These are phyloP conservation scores for Botryosphaeria dothidea DNA, from an alignment of 2,329 filamentous ascomycete genomes.

Conservation along the genomic window DNA sequence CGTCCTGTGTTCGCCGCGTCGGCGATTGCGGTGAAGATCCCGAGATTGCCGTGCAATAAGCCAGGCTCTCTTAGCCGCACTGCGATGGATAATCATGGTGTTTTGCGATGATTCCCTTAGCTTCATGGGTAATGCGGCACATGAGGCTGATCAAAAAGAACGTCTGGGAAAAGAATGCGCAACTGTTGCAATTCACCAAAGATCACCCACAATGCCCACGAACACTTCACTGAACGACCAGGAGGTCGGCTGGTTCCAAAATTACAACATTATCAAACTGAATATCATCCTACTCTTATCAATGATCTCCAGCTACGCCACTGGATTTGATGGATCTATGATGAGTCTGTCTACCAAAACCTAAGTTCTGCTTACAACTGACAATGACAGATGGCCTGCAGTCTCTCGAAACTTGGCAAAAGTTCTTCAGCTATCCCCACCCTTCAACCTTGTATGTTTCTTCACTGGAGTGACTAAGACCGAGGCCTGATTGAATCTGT, in stretches of 20 bases:
- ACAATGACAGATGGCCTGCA: background rate
- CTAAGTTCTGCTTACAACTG: no score
- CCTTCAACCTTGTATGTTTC: slow-evolving; percentile 15
- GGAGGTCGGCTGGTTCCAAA: background rate
- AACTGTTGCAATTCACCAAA: no score
- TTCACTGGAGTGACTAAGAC: background rate
- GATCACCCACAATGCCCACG: background rate
- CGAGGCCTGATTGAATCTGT: background rate
- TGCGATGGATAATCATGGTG: no score
- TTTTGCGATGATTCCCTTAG: no score
- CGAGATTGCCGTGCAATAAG: no score
- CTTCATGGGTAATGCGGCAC: no score
- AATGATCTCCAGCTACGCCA: slow-evolving; percentile 21
- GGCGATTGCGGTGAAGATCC: background rate
- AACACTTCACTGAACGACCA: background rate
- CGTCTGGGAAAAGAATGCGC: no score
- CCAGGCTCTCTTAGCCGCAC: no score
- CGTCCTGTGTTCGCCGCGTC: background rate
- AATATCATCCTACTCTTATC: slow-evolving; percentile 20
- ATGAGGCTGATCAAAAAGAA: no score
- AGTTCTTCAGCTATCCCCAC: slow-evolving; percentile 24
- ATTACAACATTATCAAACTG: slow-evolving; percentile 19
- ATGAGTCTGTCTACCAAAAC: slow-evolving; percentile 20
- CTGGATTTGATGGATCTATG: slow-evolving; percentile 23
- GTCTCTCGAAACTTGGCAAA: background rate